Conservation (phyloP, 306 rosid genomes). For the Dicorynia guianensis region DNA sequence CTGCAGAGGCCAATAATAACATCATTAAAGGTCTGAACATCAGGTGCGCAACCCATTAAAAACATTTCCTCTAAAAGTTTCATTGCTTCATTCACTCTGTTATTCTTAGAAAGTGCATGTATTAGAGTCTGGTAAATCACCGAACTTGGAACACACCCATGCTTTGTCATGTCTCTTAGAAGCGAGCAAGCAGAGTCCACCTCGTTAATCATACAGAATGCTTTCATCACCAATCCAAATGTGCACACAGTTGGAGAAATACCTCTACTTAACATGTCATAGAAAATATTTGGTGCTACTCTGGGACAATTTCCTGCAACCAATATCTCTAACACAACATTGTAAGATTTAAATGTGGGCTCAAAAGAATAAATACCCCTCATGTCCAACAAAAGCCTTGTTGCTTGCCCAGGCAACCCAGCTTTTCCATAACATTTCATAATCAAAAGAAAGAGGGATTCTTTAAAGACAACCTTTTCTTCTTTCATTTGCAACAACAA, state of each 20-base stretch:
- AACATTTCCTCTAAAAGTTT: conserved; percentile 87
- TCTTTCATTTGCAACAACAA: conserved; percentile 85
- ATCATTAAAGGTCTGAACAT: conserved; percentile 89
- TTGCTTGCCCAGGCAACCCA: conserved; percentile 85
- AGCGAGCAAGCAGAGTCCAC: conserved; percentile 89
- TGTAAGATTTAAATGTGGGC: conserved; percentile 78
- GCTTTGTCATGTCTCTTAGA: conserved; percentile 86
- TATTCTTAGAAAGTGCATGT: conserved; percentile 72
- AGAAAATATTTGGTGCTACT: conserved; percentile 76
- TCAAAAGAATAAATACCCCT: conserved; percentile 63
- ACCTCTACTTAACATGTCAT: conserved; percentile 87
- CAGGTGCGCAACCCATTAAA: conserved; percentile 90
- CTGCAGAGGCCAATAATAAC: conserved; percentile 78
- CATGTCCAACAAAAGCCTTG: conserved; percentile 91
- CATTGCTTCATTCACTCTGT: conserved; percentile 72
- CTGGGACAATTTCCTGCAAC: conserved; percentile 74
- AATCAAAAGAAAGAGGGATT: conserved; percentile 75
- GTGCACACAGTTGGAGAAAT: conserved; percentile 73
- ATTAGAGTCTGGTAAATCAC: conserved; percentile 87
- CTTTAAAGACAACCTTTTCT: conserved; percentile 69
- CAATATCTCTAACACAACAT: conserved; percentile 78
- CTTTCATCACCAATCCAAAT: conserved; percentile 84
- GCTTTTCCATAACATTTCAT: conserved; percentile 81
- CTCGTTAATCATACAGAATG: conserved; percentile 75
- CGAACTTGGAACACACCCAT: conserved; percentile 90